These are phyloP conservation scores for Exophiala lecanii-corni DNA, from an alignment of 2,329 filamentous ascomycete species.

Conservation along the genomic window DNA sequence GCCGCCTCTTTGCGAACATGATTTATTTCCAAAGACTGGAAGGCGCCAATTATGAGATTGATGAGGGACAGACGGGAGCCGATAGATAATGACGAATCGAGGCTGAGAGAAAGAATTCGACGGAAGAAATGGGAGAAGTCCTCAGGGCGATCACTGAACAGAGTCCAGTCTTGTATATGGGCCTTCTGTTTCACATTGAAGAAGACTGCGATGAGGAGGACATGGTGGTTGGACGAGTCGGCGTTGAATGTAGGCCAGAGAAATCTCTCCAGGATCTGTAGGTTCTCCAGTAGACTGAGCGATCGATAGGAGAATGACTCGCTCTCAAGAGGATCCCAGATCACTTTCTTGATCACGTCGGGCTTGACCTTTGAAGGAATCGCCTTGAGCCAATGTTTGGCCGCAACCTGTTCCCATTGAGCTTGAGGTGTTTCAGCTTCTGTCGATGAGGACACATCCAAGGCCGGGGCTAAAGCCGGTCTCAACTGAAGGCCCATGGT, in stretches of 20 bases:
- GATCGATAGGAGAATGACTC: slow-evolving; percentile 73
- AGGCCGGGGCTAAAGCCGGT: slow-evolving; percentile 55
- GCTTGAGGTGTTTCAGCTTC: slow-evolving; percentile 27
- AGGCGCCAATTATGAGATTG: slow-evolving; percentile 83
- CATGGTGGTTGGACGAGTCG: slow-evolving; percentile 84
- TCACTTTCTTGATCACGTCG: slow-evolving; percentile 76
- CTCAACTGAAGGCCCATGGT: slow-evolving; percentile 34
- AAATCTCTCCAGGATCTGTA: slow-evolving; percentile 89
- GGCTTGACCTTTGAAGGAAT: slow-evolving; percentile 59
- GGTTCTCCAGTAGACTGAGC: slow-evolving; percentile 76
- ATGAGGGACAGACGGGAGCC: slow-evolving; percentile 76
- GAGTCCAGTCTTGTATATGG: slow-evolving; percentile 75
- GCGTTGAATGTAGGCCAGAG: slow-evolving; percentile 92
- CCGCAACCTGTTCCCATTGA: slow-evolving; percentile 64
- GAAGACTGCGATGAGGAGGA: slow-evolving; percentile 79
- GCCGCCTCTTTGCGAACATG: slow-evolving; percentile 95
- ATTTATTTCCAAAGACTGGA: slow-evolving; percentile 85
- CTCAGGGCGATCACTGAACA: slow-evolving; percentile 70
- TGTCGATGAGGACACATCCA: slow-evolving; percentile 31
- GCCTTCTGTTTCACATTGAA: slow-evolving; percentile 85
- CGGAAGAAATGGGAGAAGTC: slow-evolving; percentile 89
- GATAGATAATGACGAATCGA: slow-evolving; percentile 63
- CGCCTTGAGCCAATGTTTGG: slow-evolving; percentile 75
- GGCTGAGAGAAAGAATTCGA: slow-evolving; percentile 79
- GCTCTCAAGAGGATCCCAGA: slow-evolving; percentile 84